Base-by-base conservation (phyloP, 176 grass and related monocot genomes). In the Triticum turgidum region DNA sequence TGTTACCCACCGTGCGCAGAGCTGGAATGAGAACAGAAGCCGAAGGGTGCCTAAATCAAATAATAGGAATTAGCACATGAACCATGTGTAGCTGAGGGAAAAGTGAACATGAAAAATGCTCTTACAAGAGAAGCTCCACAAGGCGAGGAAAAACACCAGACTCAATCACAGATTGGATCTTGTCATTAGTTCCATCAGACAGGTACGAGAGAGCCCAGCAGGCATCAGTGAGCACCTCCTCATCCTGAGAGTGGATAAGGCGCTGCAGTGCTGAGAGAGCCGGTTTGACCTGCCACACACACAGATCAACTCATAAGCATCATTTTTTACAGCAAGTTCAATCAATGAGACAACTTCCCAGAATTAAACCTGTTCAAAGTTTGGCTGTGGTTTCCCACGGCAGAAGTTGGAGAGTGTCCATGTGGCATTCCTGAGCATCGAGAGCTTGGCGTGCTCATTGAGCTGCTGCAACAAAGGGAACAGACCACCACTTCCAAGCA, bases 361-460 rank as follows among this genome's bases (percentile, higher is more conserved):
- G 77, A 84, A 79, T 32, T 7, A 84, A 83, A 98, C 95, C 95
- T 95, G 95, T 13, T 98, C 95, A 71, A 98, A 98, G 71, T 78
- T 78, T 1, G 95, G 95, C 39, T 97, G 95, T 29, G 95, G 95
- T 72, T 97, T 97, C 51, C 95, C 95, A 47, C 95, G 91, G 64
- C 95, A 98, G 34, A 98, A 98, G 77, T 98, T 98, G 7, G 95
- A 98, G 4, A 98, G 91, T 24, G 95, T 98, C 95, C 95, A 98
- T 51, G 95, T 98, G 62, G 93, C 93, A 52, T 98, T 98, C 83
- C 95, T 95, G 12, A 98, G 91, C 95, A 98, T 98, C 0, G 95
- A 98, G 29, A 98, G 89, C 78, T 95, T 98, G 11, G 95, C 93
- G 30, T 93, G 91, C 73, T 98, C 95, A 51, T 98, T 98, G 34